Percentiles rank a stretch among this genome's conserved stretches.
phyloP scores from a whole-genome alignment of 2,329 filamentous ascomycete species.

The Ophiostoma sp. region DNA sequence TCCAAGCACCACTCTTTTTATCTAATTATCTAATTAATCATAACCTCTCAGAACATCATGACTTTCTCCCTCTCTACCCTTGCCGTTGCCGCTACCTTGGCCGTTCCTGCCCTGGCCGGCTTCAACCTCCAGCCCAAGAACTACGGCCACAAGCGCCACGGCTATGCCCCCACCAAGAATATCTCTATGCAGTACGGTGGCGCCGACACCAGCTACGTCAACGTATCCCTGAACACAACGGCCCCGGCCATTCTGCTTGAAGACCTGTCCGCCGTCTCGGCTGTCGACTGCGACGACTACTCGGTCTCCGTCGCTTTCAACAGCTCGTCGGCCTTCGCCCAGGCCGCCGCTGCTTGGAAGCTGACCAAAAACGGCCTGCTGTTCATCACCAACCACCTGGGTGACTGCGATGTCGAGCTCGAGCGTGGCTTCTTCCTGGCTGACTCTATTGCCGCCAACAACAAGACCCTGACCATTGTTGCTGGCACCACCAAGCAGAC shows the following conservation, averaged over 20 bases:
- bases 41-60: background rate
- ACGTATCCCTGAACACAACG: constrained; percentile 31
- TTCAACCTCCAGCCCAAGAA: background rate
- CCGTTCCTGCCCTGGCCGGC: background rate
- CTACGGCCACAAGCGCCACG: background rate
- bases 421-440: constrained; percentile 40
- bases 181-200: constrained; percentile 25
- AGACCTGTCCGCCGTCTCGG: constrained; percentile 31
- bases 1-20: background rate
- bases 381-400: constrained; percentile 41
- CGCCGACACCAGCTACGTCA: constrained; percentile 22
- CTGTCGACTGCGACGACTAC: constrained; percentile 32
- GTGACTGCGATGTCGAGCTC: constrained; percentile 38
- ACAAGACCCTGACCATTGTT: constrained; percentile 31
- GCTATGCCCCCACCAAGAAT: constrained; percentile 13
- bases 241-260: constrained; percentile 34
- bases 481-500: constrained; percentile 33
- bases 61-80: constrained; percentile 1
- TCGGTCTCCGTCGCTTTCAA: constrained; percentile 32
- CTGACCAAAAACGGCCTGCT: constrained; percentile 29
- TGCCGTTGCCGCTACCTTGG: background rate
- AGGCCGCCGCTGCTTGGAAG: constrained; percentile 30
- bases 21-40: background rate
- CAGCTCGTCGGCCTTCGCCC: constrained; percentile 29
- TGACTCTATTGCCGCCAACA: constrained; percentile 31